Percentiles rank a stretch among this genome's conserved stretches.
Conservation (phyloP, 1,284 basidiomycete genomes). For the Apiotrichum gracile region DNA sequence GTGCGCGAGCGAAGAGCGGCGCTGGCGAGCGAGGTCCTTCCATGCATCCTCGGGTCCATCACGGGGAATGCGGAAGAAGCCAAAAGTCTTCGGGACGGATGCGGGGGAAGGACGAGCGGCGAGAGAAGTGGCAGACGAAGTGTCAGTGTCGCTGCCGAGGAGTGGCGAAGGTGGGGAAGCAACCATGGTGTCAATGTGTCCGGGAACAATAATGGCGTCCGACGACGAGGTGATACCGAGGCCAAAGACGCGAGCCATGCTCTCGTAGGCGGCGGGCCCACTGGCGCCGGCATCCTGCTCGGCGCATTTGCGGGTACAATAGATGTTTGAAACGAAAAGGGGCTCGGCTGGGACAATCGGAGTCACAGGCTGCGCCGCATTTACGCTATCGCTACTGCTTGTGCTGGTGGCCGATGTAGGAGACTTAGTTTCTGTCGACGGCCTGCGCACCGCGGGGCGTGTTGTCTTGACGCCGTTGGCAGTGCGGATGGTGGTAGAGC, state of each 20-base stretch:
- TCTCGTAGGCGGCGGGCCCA: constrained; percentile 23
- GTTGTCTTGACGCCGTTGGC: constrained; percentile 39
- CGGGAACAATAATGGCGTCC: constrained; percentile 2
- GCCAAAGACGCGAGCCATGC: constrained; percentile 28
- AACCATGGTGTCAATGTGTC: constrained; percentile 12
- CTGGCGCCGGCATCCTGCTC: constrained; percentile 19
- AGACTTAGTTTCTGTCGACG: background rate
- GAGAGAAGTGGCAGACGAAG: constrained; percentile 23
- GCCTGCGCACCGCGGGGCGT: constrained; percentile 27
- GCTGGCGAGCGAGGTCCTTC: constrained; percentile 30
- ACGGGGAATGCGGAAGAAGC: constrained; percentile 34
- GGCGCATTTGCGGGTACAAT: constrained; percentile 36
- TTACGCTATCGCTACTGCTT: background rate
- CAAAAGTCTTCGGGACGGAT: constrained; percentile 35
- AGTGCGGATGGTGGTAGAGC: constrained; percentile 37
- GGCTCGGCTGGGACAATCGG: background rate
- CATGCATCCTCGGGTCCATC: constrained; percentile 37
- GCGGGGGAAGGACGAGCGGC: constrained; percentile 7
- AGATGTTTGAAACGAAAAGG: constrained; percentile 32
- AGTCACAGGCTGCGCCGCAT: background rate
- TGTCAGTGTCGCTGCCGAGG: constrained; percentile 37
- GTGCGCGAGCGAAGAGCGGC: constrained; percentile 27
- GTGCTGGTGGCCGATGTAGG: background rate
- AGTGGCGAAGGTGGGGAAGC: constrained; percentile 35
- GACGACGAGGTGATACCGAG: constrained; percentile 6